Evolutionary conservation across 2,329 filamentous ascomycete species (phyloP), one percentile per base, ranked within the genome.

Genomic region (Alternaria metachromatica): DNA sequence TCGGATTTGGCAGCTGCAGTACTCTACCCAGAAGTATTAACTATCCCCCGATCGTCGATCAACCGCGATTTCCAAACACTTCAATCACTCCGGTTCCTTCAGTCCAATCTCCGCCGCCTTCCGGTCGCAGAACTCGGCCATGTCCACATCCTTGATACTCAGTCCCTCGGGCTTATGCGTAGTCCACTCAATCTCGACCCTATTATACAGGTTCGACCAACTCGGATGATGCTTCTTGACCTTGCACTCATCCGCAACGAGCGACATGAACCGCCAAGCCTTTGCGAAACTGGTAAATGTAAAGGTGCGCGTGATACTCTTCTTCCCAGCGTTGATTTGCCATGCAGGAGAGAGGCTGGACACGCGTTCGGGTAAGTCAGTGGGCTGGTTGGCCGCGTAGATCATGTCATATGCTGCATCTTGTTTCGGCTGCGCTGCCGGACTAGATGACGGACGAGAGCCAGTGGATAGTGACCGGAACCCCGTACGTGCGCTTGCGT

Each of bases 51-150:
- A 25, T 49, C 15, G 49, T 23, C 13, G 18, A 37, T 37, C 5
- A 33, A 33, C 30, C 13, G 7, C 20, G 49, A 23, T 23, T 5
- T 37, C 6, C 37, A 37, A 51, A 30, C 54, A 60, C 10, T 58
- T 54, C 43, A 53, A 25, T n/a, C n/a, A 37, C 23, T 30, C 20
- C 7, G 28, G 13, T 23, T 33, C 23, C 18, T 72, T 74, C 41
- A 77, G 56, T 15, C 76, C 77, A 49, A 78, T 70, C 46, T 72
- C 68, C 11, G 62, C 63, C 5, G 77, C 77, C n/a, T 51, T 68
- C 8, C 55, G 59, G 54, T 80, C 69, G 41, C 77, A 80, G 25
- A 79, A 78, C 49, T 78, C 76, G 23, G 78, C 78, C 77, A 80
- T 80, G 12, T 76, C 70, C 5, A 77, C 71, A 33, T 80, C 78